Percentiles rank a stretch among this genome's conserved stretches.
Conservation (phyloP, 2,329 filamentous ascomycete species). For the Cercospora beticola region DNA sequence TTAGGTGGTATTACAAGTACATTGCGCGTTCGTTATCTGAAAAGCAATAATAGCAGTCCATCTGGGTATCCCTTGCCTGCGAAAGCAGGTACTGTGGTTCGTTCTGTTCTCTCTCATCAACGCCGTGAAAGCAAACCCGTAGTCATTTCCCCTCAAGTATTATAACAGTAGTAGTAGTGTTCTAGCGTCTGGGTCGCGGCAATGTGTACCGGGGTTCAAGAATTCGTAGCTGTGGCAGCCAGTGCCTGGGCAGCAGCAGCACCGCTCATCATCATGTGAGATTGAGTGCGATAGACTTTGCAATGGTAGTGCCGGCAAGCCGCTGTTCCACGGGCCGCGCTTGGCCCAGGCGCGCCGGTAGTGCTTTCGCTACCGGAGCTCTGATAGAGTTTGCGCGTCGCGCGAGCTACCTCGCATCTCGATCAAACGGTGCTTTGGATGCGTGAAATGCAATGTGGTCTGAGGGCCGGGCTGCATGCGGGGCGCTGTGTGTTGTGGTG, state of each 20-base stretch:
- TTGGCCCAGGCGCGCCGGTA: neutral
- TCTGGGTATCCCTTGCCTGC: constrained; percentile 1
- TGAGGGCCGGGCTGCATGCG: neutral
- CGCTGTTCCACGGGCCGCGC: neutral
- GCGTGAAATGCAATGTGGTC: neutral
- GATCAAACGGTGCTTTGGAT: neutral
- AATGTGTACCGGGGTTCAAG: neutral
- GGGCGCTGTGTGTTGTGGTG: neutral
- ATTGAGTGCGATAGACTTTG: constrained; percentile 1
- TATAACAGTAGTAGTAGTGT: neutral
- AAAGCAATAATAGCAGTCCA: neutral
- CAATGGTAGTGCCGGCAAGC: neutral
- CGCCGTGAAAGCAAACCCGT: neutral
- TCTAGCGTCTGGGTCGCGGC: neutral
- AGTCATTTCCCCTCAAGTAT: neutral
- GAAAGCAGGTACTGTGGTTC: constrained; percentile 6
- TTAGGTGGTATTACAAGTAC: neutral
- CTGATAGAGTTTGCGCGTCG: constrained; percentile 3
- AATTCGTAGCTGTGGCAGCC: neutral
- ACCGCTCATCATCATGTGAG: neutral
- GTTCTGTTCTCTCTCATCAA: neutral
- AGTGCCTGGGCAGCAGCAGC: neutral
- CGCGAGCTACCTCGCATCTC: neutral
- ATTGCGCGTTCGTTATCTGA: neutral
- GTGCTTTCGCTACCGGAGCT: neutral